These are phyloP conservation scores for Fomitopsis palustris DNA, from an alignment of 1,284 basidiomycete genomes.

Conservation along the genomic window DNA sequence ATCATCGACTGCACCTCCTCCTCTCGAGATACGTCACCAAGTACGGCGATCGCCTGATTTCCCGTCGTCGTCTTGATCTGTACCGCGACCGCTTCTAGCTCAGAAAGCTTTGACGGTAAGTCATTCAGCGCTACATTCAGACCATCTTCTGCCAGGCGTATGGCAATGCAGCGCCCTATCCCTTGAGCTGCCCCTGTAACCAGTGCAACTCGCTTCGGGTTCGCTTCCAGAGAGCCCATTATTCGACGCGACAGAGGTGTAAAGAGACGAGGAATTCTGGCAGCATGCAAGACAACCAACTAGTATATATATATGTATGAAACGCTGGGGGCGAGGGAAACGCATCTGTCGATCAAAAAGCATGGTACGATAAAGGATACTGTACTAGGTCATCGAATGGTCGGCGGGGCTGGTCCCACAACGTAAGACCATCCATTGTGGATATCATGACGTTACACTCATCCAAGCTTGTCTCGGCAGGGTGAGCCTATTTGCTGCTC, in stretches of 20 bases:
- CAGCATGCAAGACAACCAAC: neutral
- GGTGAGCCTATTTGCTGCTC: neutral
- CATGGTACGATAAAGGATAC: neutral
- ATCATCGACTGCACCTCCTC: slow-evolving; percentile 6
- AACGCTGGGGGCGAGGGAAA: neutral
- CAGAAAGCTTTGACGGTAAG: slow-evolving; percentile 8
- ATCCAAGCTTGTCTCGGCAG: neutral
- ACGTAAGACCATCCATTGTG: no score
- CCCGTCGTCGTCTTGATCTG: slow-evolving; percentile 8
- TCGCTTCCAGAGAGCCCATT: neutral
- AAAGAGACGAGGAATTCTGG: neutral
- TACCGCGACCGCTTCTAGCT: slow-evolving; percentile 9
- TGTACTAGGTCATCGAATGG: no score
- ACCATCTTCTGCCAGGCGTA: slow-evolving; percentile 18
- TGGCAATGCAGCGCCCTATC: slow-evolving; percentile 8
- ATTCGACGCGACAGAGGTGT: neutral
- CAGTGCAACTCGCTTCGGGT: slow-evolving; percentile 1
- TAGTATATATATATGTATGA: neutral
- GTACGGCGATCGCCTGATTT: slow-evolving; percentile 1
- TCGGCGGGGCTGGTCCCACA: no score
- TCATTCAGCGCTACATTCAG: slow-evolving; percentile 21
- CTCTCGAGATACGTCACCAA: slow-evolving; percentile 8
- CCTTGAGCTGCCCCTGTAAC: slow-evolving; percentile 7
- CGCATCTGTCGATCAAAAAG: neutral
- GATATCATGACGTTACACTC: no score